These are phyloP conservation scores for Pseudozyma pruni DNA, from an alignment of 1,284 basidiomycete species.

Conservation along the genomic window DNA sequence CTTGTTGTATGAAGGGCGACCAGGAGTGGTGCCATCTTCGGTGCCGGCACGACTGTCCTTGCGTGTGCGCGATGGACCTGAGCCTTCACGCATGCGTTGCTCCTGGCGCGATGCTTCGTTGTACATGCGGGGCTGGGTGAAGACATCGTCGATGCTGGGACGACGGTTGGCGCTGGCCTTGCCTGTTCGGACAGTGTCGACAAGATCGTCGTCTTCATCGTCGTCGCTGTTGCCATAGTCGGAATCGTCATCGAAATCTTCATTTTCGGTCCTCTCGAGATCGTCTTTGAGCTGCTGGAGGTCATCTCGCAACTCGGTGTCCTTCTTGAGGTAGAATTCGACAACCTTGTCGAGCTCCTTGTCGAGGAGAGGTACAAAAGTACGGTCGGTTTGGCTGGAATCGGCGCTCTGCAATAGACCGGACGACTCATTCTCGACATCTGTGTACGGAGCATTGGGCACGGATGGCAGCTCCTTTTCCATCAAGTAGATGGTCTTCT, in stretches of 20 bases:
- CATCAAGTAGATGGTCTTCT: slow-evolving; percentile 66
- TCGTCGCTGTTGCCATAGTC: slow-evolving; percentile 72
- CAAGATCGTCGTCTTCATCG: slow-evolving; percentile 70
- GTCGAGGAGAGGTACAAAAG: slow-evolving; percentile 74
- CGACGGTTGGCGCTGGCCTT: slow-evolving; percentile 45
- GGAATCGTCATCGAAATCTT: slow-evolving; percentile 73
- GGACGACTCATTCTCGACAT: slow-evolving; percentile 62
- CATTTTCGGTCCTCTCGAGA: slow-evolving; percentile 55
- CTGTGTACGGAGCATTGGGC: slow-evolving; percentile 30
- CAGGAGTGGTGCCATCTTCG: slow-evolving; percentile 17
- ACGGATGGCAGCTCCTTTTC: slow-evolving; percentile 57
- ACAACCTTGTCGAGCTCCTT: slow-evolving; percentile 85
- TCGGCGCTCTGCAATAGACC: slow-evolving; percentile 41
- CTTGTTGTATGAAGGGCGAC: slow-evolving; percentile 23
- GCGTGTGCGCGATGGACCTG: slow-evolving; percentile 27
- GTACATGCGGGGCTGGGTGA: slow-evolving; percentile 49
- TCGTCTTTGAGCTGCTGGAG: slow-evolving; percentile 52
- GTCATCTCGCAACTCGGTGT: slow-evolving; percentile 71
- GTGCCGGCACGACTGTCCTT: slow-evolving; percentile 39
- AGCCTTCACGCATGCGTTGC: slow-evolving; percentile 47
- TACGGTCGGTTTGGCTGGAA: slow-evolving; percentile 55
- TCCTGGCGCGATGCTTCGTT: slow-evolving; percentile 47
- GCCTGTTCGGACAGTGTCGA: slow-evolving; percentile 48
- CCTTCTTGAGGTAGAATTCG: slow-evolving; percentile 77
- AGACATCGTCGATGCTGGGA: slow-evolving; percentile 56